Percentiles rank a stretch among this genome's conserved stretches.
Conservation (phyloP, 306 rosid genomes). For the Vigna unguiculata region DNA sequence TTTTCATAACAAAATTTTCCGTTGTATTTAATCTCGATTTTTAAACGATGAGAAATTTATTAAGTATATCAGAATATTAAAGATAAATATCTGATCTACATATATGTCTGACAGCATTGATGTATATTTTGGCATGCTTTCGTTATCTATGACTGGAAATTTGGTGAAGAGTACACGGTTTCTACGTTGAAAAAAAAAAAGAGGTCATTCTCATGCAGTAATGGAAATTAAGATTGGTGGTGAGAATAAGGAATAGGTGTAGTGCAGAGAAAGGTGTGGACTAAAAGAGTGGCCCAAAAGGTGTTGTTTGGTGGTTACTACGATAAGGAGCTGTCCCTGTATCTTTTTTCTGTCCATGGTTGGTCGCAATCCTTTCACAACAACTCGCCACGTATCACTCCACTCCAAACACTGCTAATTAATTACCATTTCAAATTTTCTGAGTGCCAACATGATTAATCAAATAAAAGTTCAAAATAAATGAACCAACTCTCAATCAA, state of each 20-base stretch:
- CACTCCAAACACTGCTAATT: background rate
- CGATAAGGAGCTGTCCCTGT: constrained; percentile 35
- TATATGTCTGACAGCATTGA: background rate
- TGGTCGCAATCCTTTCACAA: constrained; percentile 40
- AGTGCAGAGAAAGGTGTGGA: constrained; percentile 33
- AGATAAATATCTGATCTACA: background rate
- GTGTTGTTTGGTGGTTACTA: constrained; percentile 51
- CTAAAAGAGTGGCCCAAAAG: constrained; percentile 32
- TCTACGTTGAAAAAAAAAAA: constrained; percentile 24
- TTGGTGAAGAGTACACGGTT: constrained; percentile 36
- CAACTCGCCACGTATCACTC: constrained; percentile 44
- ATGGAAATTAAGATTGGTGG: constrained; percentile 28
- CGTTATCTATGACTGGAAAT: constrained; percentile 16
- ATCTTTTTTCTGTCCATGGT: constrained; percentile 39
- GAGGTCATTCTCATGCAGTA: constrained; percentile 24
- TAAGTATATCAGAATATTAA: no score
- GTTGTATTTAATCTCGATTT: no score
- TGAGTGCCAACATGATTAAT: no score
- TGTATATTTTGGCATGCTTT: background rate
- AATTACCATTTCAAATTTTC: background rate
- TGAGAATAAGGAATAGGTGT: constrained; percentile 13
- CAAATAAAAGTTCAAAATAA: background rate
- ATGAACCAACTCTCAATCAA: background rate
- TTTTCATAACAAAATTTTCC: constrained; percentile 30
- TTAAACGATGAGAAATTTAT: no score